These are phyloP conservation scores for Rubia yunnanensis DNA, from an alignment of 257 asterid genomes.

Conservation along the genomic window DNA sequence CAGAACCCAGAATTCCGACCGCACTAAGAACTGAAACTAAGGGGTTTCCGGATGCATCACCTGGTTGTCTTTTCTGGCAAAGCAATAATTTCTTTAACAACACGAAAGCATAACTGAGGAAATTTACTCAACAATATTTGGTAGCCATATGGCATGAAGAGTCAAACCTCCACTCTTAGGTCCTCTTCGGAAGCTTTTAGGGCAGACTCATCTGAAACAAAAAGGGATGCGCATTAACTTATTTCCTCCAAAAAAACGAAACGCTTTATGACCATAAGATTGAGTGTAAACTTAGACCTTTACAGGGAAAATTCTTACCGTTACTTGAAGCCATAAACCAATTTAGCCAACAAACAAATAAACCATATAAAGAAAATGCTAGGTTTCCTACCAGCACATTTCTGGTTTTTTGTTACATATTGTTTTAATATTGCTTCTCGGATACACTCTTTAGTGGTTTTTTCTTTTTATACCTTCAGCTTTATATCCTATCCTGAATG, in stretches of 20 bases:
- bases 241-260: constrained; percentile 13
- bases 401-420: background rate
- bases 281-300: background rate
- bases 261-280: background rate
- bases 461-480: no score
- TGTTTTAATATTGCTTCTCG: no score
- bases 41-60: constrained; percentile 29
- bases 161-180: constrained; percentile 47
- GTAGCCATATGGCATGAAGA: constrained; percentile 23
- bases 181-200: constrained; percentile 23
- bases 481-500: background rate
- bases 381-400: background rate
- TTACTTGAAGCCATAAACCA: background rate
- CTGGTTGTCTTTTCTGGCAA: constrained; percentile 36
- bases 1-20: constrained; percentile 53
- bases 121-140: constrained; percentile 15
- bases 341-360: background rate
- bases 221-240: constrained; percentile 6
- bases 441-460: background rate
- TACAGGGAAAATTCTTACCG: background rate
- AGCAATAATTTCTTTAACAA: constrained; percentile 19
- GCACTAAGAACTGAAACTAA: constrained; percentile 48
- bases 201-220: constrained; percentile 42
- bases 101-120: constrained; percentile 5
- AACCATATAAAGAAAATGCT: background rate